phyloP scores from a whole-genome alignment of 371 early-diverging fungal species.

The Coemansia sp. region DNA sequence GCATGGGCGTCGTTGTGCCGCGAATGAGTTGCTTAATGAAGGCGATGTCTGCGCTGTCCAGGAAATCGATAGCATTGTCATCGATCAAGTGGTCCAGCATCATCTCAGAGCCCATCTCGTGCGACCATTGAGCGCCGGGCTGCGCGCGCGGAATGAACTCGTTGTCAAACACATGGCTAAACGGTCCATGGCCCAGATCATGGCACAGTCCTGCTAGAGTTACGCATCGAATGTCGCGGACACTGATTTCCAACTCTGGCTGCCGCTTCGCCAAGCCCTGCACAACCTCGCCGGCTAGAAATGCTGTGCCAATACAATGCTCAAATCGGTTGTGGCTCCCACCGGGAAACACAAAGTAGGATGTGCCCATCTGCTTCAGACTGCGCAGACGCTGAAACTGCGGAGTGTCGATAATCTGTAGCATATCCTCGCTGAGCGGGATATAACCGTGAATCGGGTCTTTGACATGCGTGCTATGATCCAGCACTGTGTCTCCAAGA shows the following conservation, averaged over 20 bases:
- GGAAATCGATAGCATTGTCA: conserved; percentile 75
- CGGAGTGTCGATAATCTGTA: conserved; percentile 86
- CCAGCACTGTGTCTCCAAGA: not conserved
- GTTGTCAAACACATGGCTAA: conserved; percentile 91
- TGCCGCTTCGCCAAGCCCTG: conserved; percentile 69
- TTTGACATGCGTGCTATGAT: conserved; percentile 54
- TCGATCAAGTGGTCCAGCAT: conserved; percentile 86
- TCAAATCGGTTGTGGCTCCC: conserved; percentile 90
- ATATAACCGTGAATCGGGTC: conserved; percentile 78
- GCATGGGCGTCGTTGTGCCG: conserved; percentile 55
- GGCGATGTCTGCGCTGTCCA: conserved; percentile 58
- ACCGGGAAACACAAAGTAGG: conserved; percentile 92
- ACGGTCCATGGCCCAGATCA: conserved; percentile 92
- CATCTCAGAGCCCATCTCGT: conserved; percentile 84
- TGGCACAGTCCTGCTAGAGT: conserved; percentile 92
- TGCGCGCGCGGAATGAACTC: conserved; percentile 70
- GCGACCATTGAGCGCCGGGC: conserved; percentile 77
- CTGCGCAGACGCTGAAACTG: conserved; percentile 90
- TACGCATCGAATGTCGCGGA: conserved; percentile 80
- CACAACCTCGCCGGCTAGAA: conserved; percentile 77
- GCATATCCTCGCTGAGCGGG: conserved; percentile 61
- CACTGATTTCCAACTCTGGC: conserved; percentile 76
- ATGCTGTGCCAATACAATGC: conserved; percentile 80
- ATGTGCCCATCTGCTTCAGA: conserved; percentile 82
- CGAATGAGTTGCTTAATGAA: conserved; percentile 85